A percentile compares a stretch with the other conserved stretches of the same genome.
These are phyloP conservation scores for Xylaria sp. DNA, from an alignment of 2,329 filamentous ascomycete species.

Conservation along the genomic window DNA sequence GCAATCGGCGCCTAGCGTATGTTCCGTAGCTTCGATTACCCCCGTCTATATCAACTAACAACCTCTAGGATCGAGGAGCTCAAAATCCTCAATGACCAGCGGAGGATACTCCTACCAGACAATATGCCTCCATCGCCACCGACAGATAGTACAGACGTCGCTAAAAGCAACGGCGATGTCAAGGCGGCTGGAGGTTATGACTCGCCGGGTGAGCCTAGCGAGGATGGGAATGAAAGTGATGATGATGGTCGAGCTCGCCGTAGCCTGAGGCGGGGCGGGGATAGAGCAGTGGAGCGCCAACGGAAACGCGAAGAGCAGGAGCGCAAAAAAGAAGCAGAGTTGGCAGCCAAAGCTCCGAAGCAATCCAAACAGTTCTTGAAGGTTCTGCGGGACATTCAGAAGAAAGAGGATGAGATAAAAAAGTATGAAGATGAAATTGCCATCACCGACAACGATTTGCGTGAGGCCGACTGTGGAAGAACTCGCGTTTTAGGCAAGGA, in stretches of 20 bases:
- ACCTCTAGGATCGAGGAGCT: conserved; percentile 69
- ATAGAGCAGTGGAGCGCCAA: conserved; percentile 73
- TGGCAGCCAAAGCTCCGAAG: conserved; percentile 70
- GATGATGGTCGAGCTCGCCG: conserved; percentile 63
- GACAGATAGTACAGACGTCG: conserved; percentile 48
- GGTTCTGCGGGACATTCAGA: conserved; percentile 85
- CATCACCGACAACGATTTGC: conserved; percentile 85
- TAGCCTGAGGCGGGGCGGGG: conserved; percentile 65
- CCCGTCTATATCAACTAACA: background rate
- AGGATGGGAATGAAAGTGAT: conserved; percentile 71
- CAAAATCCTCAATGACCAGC: conserved; percentile 71
- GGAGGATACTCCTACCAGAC: conserved; percentile 74
- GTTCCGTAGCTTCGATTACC: conserved; percentile 38
- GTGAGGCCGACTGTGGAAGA: conserved; percentile 90
- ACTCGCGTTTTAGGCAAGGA: conserved; percentile 91
- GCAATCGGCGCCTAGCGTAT: conserved; percentile 71
- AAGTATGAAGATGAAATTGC: conserved; percentile 86
- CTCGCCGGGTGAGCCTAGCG: conserved; percentile 61
- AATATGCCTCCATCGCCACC: conserved; percentile 70
- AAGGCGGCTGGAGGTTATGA: conserved; percentile 70
- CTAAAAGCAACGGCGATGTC: conserved; percentile 59
- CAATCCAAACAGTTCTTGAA: conserved; percentile 90
- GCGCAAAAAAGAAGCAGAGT: conserved; percentile 70
- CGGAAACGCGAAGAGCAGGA: conserved; percentile 77
- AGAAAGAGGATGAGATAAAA: conserved; percentile 79